Evolutionary conservation across 148 eudicot genomes (phyloP), one percentile per base, ranked within the genome.

Genomic region (Vaccinium myrtillus): DNA sequence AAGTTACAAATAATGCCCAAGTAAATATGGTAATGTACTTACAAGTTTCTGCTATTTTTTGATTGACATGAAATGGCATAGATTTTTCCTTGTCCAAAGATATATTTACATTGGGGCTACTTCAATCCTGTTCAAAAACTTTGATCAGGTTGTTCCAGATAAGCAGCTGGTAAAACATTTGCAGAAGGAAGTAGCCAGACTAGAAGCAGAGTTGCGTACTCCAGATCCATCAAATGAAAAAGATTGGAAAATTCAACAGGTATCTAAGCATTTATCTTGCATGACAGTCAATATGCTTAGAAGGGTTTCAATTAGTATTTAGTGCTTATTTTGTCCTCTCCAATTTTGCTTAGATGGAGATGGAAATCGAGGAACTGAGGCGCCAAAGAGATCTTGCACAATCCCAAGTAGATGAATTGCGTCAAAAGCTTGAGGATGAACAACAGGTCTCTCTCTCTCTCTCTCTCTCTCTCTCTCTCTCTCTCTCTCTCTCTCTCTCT

Each of bases 141-240:
- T 55, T 84, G 54, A 85, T 32, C 92, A 97, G 98, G 98, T 94
- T 83, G 91, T 95, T 77, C 95, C 98, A 16, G 99, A 97, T 84
- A 97, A 97, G 84, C 98, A 97, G 63, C 84, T 97, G 59, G 98
- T 97, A 54, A 97, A 94, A 79, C 98, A 97, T 87, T 89, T 95
- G 91, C 99, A 96, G 81, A 96, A 96, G 89, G 97, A 96, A 90
- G 97, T 96, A 48, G 97, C 98, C 36, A 90, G 97, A 84, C 93
- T 94, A 25, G 99, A 92, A 86, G 97, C 99, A 82, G 98, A 89
- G 87, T 88, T 93, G 81, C 95, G 91, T 63, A 92, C 97, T 55
- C 99, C 98, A 46, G 98, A 93, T 77, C 93, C 92, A 83, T 87
- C 88, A 71, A 84, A 75, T 85, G 98, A 96, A 30, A 96, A 94